Conservation (phyloP, 768 basidiomycete species). For the Kwoniella botswanensis region DNA sequence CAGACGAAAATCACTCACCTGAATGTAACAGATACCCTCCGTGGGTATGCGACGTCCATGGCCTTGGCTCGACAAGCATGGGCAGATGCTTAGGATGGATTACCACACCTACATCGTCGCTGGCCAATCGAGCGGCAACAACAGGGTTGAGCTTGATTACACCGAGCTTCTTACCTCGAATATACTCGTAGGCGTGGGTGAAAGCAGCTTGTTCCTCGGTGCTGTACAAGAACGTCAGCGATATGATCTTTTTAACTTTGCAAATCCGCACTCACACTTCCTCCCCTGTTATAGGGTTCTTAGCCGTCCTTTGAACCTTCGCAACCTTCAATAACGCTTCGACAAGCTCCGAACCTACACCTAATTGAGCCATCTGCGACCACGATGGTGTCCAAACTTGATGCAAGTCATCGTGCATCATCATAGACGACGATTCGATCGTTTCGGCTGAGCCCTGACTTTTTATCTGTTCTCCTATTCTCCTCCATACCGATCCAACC, state of each 20-base stretch:
- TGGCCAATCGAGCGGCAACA: slow-evolving; percentile 76
- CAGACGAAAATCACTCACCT: slow-evolving; percentile 61
- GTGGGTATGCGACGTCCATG: slow-evolving; percentile 76
- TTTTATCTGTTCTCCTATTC: slow-evolving; percentile 32
- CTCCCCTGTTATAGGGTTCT: slow-evolving; percentile 66
- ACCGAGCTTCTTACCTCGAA: slow-evolving; percentile 92
- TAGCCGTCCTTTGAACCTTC: slow-evolving; percentile 68
- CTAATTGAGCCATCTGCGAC: slow-evolving; percentile 76
- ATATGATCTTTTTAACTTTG: too few species aligned
- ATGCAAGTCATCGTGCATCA: slow-evolving; percentile 25
- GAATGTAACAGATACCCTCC: slow-evolving; percentile 84
- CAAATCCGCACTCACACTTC: slow-evolving; percentile 63
- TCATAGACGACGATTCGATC: slow-evolving; percentile 7
- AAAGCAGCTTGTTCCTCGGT: slow-evolving; percentile 86
- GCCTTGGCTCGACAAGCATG: slow-evolving; percentile 89
- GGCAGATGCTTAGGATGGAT: slow-evolving; percentile 93
- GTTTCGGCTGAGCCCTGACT: neutral
- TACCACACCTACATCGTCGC: slow-evolving; percentile 71
- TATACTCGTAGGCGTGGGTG: slow-evolving; percentile 86
- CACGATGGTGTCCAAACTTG: slow-evolving; percentile 65
- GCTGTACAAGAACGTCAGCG: slow-evolving; percentile 57
- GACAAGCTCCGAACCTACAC: slow-evolving; percentile 80
- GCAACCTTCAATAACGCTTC: slow-evolving; percentile 85
- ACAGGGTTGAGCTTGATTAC: slow-evolving; percentile 83
- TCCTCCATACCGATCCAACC: slow-evolving; percentile 38